Evolutionary conservation across 139 green algal genomes (phyloP).

Genomic region (Chlorella vulgaris): DNA sequence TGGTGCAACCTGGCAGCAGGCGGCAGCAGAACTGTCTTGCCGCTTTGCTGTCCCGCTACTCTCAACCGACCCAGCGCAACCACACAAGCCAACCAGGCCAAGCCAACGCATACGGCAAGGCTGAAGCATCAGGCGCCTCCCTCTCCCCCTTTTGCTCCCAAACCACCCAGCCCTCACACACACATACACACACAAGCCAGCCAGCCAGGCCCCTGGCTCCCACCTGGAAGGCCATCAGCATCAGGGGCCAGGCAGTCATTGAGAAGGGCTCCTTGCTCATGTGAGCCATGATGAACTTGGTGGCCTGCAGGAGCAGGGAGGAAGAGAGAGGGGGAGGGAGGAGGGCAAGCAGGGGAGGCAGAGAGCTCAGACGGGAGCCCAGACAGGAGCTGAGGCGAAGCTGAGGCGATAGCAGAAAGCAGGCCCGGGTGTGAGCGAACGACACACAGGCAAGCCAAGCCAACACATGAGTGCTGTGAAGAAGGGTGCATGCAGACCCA

Average conservation of each 20-base stretch:
- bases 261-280: conserved; percentile 89
- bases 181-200: too few species aligned
- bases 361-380: neutral
- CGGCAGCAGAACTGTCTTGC: neutral
- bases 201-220: neutral
- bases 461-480: too few species aligned
- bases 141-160: neutral
- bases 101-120: neutral
- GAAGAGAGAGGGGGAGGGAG: neutral
- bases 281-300: conserved; percentile 88
- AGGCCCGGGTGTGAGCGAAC: too few species aligned
- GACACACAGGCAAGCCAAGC: too few species aligned
- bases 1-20: neutral
- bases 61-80: too few species aligned
- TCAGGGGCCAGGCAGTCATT: conserved; percentile 52
- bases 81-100: too few species aligned
- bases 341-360: neutral
- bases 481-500: too few species aligned
- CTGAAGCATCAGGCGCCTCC: neutral
- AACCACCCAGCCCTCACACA: neutral
- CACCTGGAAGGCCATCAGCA: conserved; percentile 41
- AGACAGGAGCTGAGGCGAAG: neutral
- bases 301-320: conserved; percentile 50
- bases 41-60: too few species aligned
- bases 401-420: neutral